phyloP scores from a whole-genome alignment of 2,329 filamentous ascomycete genomes.

The Cercospora brassicicola region DNA sequence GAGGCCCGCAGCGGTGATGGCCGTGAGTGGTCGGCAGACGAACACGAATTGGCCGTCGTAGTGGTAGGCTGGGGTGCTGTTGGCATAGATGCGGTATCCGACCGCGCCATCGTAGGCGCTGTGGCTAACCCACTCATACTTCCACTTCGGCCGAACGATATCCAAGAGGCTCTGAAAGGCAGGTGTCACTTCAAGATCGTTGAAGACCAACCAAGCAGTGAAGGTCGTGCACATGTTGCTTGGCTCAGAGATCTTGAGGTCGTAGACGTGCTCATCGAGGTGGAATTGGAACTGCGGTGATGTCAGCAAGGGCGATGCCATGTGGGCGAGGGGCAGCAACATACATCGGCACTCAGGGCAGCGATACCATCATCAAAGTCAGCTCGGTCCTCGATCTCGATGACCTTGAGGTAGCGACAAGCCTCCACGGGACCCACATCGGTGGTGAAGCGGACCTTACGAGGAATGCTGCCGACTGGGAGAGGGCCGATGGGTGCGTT shows the following conservation, averaged over 20 bases:
- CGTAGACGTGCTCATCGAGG: slow-evolving; percentile 17
- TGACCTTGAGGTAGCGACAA: slow-evolving; percentile 31
- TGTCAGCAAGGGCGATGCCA: background rate
- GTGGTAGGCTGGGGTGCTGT: background rate
- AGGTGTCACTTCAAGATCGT: slow-evolving; percentile 41
- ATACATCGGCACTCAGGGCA: slow-evolving; percentile 23
- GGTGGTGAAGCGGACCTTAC: slow-evolving; percentile 29
- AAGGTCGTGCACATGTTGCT: slow-evolving; percentile 3
- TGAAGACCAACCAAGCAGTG: slow-evolving; percentile 39
- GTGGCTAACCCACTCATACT: slow-evolving; percentile 21
- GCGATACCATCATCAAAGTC: slow-evolving; percentile 4
- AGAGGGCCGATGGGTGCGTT: slow-evolving; percentile 25
- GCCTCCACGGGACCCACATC: slow-evolving; percentile 26
- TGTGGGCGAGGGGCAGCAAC: slow-evolving; percentile 3
- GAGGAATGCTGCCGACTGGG: background rate
- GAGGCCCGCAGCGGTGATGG: slow-evolving; percentile 19
- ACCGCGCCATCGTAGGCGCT: slow-evolving; percentile 24
- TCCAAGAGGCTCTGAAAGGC: background rate
- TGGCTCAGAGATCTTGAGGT: slow-evolving; percentile 10
- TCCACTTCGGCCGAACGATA: slow-evolving; percentile 16
- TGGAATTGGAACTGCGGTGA: slow-evolving; percentile 24
- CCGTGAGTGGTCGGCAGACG: slow-evolving; percentile 17
- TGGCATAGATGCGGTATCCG: background rate
- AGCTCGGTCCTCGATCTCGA: background rate
- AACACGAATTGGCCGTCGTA: slow-evolving; percentile 36